phyloP scores from a whole-genome alignment of 208 protist genomes.

The Trypanosoma rangeli region DNA sequence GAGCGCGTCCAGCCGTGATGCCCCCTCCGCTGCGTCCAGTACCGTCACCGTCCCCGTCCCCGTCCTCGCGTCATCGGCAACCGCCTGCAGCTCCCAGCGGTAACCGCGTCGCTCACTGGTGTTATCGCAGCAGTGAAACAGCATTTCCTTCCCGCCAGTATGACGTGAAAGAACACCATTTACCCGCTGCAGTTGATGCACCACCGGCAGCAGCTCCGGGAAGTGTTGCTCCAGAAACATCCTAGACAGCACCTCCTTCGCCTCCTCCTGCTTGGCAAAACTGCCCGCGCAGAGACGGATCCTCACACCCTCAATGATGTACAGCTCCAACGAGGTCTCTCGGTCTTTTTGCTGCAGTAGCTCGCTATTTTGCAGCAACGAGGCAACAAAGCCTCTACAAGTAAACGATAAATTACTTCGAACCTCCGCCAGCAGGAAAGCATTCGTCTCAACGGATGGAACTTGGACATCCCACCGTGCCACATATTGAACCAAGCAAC shows the following conservation, averaged over 20 bases:
- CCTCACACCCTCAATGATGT: slow-evolving; percentile 14
- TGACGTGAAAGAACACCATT: slow-evolving; percentile 2
- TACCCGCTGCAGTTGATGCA: slow-evolving; percentile 4
- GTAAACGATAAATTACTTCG: slow-evolving; percentile 9
- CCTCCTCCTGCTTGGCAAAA: no score
- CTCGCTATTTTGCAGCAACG: slow-evolving; percentile 24
- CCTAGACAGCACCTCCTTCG: slow-evolving; percentile 12
- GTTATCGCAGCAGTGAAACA: slow-evolving; percentile 15
- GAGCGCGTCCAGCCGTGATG: slow-evolving; percentile 13
- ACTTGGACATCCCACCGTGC: not conserved
- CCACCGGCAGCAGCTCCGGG: slow-evolving; percentile 13
- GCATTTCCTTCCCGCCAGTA: not conserved
- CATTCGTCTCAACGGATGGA: slow-evolving; percentile 1
- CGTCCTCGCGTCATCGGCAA: not conserved
- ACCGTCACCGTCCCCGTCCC: not conserved
- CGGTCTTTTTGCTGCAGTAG: not conserved
- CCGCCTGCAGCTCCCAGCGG: slow-evolving; percentile 20
- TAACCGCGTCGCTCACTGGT: not conserved
- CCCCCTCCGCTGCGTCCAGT: slow-evolving; percentile 10
- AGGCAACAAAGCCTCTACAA: slow-evolving; percentile 6
- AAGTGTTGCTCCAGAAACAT: slow-evolving; percentile 25
- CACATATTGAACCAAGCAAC: slow-evolving; percentile 21
- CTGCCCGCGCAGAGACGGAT: slow-evolving; percentile 7
- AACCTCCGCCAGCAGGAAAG: slow-evolving; percentile 12
- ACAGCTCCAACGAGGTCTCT: slow-evolving; percentile 12